A percentile compares a stretch with the other conserved stretches of the same genome.
These are phyloP conservation scores for Neonectria magnoliae DNA, from an alignment of 2,329 filamentous ascomycete genomes.

Conservation along the genomic window DNA sequence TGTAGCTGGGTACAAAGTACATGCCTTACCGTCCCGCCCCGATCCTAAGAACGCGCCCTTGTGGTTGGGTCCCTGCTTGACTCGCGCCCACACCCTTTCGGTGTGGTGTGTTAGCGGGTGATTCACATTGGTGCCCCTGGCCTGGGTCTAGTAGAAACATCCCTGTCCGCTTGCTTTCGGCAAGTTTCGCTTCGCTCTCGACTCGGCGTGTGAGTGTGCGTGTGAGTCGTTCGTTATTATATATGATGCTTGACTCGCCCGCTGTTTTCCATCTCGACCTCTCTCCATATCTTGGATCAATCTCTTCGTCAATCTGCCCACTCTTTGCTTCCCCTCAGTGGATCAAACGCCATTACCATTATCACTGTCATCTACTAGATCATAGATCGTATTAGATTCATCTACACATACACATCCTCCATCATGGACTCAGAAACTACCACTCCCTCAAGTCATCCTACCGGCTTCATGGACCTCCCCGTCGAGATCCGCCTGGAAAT, in stretches of 20 bases:
- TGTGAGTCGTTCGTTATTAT: slow-evolving; percentile 16
- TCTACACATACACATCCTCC: background rate
- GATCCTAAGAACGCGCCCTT: slow-evolving; percentile 24
- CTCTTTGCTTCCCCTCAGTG: background rate
- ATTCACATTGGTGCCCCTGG: slow-evolving; percentile 11
- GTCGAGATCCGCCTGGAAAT: slow-evolving; percentile 59
- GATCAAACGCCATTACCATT: background rate
- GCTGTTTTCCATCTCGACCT: slow-evolving; percentile 14
- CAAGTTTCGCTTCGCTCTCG: background rate
- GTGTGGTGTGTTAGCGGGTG: background rate
- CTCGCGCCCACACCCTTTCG: slow-evolving; percentile 12
- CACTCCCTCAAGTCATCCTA: slow-evolving; percentile 27
- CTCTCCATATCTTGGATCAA: slow-evolving; percentile 16
- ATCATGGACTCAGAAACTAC: slow-evolving; percentile 35
- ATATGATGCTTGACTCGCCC: slow-evolving; percentile 31
- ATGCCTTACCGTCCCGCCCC: slow-evolving; percentile 34
- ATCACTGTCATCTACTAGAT: background rate
- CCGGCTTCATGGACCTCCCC: slow-evolving; percentile 53
- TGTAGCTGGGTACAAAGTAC: background rate
- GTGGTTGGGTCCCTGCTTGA: slow-evolving; percentile 9
- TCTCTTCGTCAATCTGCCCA: slow-evolving; percentile 16
- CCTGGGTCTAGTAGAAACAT: background rate
- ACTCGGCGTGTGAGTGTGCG: slow-evolving; percentile 3
- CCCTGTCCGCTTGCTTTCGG: slow-evolving; percentile 1
- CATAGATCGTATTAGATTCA: background rate